These are phyloP conservation scores for Ricinus communis DNA, from an alignment of 345 rosid genomes.

Conservation along the genomic window DNA sequence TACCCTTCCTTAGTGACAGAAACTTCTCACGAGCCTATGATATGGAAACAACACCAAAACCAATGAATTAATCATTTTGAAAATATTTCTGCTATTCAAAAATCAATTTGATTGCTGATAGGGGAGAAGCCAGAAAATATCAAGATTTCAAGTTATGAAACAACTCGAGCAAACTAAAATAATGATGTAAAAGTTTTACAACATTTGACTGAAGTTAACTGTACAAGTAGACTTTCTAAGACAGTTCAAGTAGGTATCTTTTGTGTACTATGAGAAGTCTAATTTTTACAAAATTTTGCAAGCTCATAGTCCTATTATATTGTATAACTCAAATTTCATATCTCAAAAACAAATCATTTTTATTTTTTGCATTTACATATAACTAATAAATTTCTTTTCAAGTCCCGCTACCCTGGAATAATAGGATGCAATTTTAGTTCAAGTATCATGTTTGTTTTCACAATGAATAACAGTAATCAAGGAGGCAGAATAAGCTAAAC, in stretches of 20 bases:
- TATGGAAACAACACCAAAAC: background rate
- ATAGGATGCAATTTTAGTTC: background rate
- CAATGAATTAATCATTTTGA: constrained; percentile 1
- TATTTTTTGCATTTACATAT: too few relatives aligned
- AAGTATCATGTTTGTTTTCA: constrained; percentile 4
- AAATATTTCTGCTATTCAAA: background rate
- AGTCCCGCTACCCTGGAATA: too few relatives aligned
- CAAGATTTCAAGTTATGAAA: background rate
- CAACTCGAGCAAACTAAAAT: background rate
- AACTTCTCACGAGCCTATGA: constrained; percentile 92
- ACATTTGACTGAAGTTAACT: background rate
- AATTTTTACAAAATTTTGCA: background rate
- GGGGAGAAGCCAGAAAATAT: background rate
- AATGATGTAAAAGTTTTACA: background rate
- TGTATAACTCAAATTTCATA: background rate
- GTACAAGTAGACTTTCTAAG: background rate
- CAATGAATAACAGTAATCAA: background rate
- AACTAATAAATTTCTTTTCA: too few relatives aligned
- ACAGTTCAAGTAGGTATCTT: background rate
- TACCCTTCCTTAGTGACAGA: constrained; percentile 90
- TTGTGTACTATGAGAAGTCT: background rate
- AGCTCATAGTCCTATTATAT: background rate
- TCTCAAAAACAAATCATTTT: too few relatives aligned
- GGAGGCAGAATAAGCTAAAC: background rate
- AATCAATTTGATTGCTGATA: background rate